A percentile compares a stretch with the other conserved stretches of the same genome.
Conservation (phyloP, 176 grass and related monocot genomes). For the Panicum miliaceum region DNA sequence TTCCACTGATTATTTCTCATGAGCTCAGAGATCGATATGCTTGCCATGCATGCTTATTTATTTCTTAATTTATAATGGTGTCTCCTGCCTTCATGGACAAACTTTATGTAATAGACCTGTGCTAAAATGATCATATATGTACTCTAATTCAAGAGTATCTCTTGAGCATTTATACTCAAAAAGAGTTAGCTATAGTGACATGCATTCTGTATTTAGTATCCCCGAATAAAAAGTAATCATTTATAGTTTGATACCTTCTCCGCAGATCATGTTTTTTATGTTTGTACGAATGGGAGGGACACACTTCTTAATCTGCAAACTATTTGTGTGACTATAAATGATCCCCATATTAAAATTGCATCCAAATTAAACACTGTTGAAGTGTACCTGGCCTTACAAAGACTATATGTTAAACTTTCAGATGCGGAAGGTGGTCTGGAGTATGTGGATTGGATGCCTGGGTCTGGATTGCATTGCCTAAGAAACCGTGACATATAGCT, state of each 20-base stretch:
- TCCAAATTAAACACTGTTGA: neutral
- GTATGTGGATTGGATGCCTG: conserved; percentile 70
- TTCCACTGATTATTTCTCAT: too few species aligned
- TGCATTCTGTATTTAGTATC: too few species aligned
- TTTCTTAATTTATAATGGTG: neutral
- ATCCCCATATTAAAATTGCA: neutral
- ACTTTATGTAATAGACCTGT: neutral
- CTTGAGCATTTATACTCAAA: neutral
- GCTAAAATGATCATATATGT: neutral
- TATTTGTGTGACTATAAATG: neutral
- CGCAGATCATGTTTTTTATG: too few species aligned
- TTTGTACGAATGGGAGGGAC: too few species aligned
- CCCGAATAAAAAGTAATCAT: too few species aligned
- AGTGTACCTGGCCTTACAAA: neutral
- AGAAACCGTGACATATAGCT: conserved; percentile 12
- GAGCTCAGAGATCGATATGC: too few species aligned
- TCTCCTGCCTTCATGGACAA: neutral
- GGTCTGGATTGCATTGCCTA: conserved; percentile 67
- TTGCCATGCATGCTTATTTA: neutral
- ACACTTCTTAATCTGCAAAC: neutral
- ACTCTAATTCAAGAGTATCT: neutral
- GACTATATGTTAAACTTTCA: conserved; percentile 28
- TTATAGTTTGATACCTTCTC: too few species aligned
- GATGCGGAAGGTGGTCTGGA: conserved; percentile 61
- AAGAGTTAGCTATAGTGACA: neutral